phyloP scores from a whole-genome alignment of 164 flowering plant genomes.

The Vitis rupestris region DNA sequence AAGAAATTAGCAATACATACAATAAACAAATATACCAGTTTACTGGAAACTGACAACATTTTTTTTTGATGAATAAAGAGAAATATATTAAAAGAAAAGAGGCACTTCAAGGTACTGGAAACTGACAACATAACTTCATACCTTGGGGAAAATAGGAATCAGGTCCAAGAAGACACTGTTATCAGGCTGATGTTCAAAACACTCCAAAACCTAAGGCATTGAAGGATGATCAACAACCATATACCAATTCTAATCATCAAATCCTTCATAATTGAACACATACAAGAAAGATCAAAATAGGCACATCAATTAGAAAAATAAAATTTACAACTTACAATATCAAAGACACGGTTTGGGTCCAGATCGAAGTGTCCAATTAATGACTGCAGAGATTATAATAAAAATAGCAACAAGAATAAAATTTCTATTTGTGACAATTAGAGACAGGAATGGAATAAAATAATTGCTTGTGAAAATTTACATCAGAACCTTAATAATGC shows the following conservation, averaged over 20 bases:
- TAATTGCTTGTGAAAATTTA: not conserved
- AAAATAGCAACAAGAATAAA: constrained; percentile 1
- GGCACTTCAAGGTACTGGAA: not conserved
- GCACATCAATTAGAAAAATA: not conserved
- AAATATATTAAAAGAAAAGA: no score
- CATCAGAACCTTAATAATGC: constrained; percentile 80
- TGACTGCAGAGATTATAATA: constrained; percentile 56
- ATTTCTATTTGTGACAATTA: no score
- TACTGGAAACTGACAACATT: not conserved
- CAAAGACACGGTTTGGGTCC: constrained; percentile 99
- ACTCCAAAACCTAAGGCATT: constrained; percentile 79
- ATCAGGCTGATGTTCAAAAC: constrained; percentile 88
- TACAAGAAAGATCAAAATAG: not conserved
- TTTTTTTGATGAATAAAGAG: no score
- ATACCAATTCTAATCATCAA: not conserved
- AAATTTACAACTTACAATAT: constrained; percentile 73
- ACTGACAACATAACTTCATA: constrained; percentile 16
- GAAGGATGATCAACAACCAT: constrained; percentile 2
- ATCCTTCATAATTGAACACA: not conserved
- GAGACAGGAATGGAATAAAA: not conserved
- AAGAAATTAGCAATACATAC: not conserved
- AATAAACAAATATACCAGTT: not conserved
- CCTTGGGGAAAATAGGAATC: constrained; percentile 97
- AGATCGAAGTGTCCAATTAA: constrained; percentile 97
- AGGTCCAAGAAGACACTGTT: constrained; percentile 69